phyloP scores from a whole-genome alignment of 805 yeast species.

The Kregervanrija delftensis region DNA sequence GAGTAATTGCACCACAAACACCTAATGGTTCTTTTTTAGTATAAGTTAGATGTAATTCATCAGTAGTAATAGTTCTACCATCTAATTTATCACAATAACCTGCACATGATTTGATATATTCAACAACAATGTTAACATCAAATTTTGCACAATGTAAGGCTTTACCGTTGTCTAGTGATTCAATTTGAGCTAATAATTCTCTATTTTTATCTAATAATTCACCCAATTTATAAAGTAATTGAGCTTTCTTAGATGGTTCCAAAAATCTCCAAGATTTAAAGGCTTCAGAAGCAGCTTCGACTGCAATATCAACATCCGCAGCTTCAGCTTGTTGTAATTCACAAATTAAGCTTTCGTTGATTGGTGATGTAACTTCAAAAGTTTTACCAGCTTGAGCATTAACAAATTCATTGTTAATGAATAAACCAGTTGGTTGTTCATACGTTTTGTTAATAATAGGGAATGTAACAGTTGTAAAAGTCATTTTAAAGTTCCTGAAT shows the following conservation, averaged over 20 bases:
- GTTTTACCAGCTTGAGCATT: constrained; percentile 42
- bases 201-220: constrained; percentile 59
- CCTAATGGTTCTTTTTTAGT: constrained; percentile 72
- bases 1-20: constrained; percentile 77
- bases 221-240: constrained; percentile 52
- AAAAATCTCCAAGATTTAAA: constrained; percentile 53
- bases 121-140: constrained; percentile 59
- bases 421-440: constrained; percentile 54
- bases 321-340: constrained; percentile 47
- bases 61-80: constrained; percentile 61
- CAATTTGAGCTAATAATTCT: constrained; percentile 61
- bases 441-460: constrained; percentile 61
- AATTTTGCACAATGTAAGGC: constrained; percentile 58
- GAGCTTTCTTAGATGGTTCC: constrained; percentile 52
- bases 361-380: constrained; percentile 44
- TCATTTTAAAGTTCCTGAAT: constrained; percentile 3
- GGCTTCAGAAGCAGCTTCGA: constrained; percentile 58
- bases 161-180: constrained; percentile 74
- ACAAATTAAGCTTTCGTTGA: constrained; percentile 45
- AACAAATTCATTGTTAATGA: constrained; percentile 53
- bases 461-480: constrained; percentile 33
- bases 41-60: constrained; percentile 55
- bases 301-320: constrained; percentile 66
- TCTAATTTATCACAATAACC: constrained; percentile 65
- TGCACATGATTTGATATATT: constrained; percentile 64